Conservation (phyloP, 2,329 filamentous ascomycete genomes). For the Beauveria sp. region DNA sequence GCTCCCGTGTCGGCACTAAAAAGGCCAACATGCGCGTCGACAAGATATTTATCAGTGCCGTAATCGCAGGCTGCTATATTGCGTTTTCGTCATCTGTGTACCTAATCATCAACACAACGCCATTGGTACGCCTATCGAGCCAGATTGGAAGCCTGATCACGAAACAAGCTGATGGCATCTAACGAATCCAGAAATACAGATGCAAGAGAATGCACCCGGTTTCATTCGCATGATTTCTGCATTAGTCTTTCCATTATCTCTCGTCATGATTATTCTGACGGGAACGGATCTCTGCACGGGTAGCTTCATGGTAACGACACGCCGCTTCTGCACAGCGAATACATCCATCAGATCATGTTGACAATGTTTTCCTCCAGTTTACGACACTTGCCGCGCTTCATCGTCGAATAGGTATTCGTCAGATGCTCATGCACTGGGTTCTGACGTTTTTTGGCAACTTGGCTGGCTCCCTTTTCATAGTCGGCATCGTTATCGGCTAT, state of each 20-base stretch:
- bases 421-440: constrained; percentile 25
- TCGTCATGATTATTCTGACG: constrained; percentile 40
- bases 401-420: constrained; percentile 9
- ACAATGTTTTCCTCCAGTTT: constrained; percentile 10
- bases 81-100: constrained; percentile 41
- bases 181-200: constrained; percentile 14
- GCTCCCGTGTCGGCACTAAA: constrained; percentile 39
- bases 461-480: constrained; percentile 38
- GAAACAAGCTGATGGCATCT: not conserved
- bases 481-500: constrained; percentile 37
- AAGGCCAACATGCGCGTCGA: constrained; percentile 46
- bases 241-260: constrained; percentile 41
- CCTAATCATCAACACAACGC: constrained; percentile 36
- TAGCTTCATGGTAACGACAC: constrained; percentile 30
- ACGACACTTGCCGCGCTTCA: constrained; percentile 13
- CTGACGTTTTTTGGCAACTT: constrained; percentile 40
- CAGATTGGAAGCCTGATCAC: not conserved
- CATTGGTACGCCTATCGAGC: constrained; percentile 27
- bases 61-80: constrained; percentile 44
- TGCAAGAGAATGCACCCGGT: constrained; percentile 39
- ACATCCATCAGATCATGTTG: not conserved
- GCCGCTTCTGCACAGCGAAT: not conserved
- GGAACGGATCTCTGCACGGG: constrained; percentile 42
- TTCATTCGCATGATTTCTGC: constrained; percentile 37
- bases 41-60: constrained; percentile 43